Conservation (phyloP, 2,329 filamentous ascomycete genomes). For the Aureobasidium sp. region DNA sequence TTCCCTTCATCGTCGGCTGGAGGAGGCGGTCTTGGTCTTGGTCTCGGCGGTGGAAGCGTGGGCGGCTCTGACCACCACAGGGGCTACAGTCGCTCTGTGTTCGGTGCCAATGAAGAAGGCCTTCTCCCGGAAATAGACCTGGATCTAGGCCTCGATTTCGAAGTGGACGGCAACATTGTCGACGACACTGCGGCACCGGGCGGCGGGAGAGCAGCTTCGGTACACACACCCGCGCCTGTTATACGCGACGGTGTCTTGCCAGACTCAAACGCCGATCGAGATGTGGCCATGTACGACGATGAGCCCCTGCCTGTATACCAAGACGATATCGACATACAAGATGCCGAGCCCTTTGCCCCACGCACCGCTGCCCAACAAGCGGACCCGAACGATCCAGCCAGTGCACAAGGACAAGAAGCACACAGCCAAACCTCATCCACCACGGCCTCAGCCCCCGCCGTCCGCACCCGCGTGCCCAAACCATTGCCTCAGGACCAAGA, state of each 20-base stretch:
- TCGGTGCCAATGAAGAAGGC: constrained; percentile 15
- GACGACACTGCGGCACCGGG: constrained; percentile 24
- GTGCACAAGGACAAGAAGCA: constrained; percentile 14
- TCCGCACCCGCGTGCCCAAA: constrained; percentile 31
- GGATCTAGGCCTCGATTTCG: constrained; percentile 34
- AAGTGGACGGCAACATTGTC: constrained; percentile 52
- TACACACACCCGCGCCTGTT: not conserved
- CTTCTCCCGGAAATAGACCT: constrained; percentile 24
- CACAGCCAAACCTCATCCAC: constrained; percentile 29
- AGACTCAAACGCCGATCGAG: not conserved
- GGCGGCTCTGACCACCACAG: not conserved
- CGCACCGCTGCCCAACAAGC: not conserved
- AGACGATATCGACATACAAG: not conserved
- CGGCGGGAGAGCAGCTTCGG: not conserved
- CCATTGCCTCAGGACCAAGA: constrained; percentile 38
- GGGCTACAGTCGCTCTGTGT: not conserved
- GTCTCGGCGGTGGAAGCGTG: not conserved
- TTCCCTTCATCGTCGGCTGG: constrained; percentile 32
- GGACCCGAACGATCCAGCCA: not conserved
- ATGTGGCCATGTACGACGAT: constrained; percentile 10
- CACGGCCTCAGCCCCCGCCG: constrained; percentile 32
- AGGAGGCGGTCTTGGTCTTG: constrained; percentile 1
- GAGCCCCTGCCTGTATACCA: not conserved
- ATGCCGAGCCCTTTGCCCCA: not conserved
- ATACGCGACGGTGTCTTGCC: not conserved